Base-by-base conservation (phyloP, 2,329 filamentous ascomycete genomes). In the Calycina marina region DNA sequence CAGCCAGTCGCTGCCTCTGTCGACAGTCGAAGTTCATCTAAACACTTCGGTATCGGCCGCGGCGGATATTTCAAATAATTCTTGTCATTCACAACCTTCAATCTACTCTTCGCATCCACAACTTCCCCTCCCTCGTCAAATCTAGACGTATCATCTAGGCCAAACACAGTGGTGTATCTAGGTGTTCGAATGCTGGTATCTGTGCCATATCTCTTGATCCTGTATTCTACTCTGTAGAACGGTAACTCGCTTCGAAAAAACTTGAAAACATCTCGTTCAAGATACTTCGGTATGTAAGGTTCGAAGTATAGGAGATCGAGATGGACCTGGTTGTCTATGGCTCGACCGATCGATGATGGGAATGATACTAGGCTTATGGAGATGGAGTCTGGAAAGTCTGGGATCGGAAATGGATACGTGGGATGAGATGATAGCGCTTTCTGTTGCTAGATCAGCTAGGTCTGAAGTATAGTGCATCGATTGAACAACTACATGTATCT, bases 251-350 rank as follows among this genome's bases (percentile, higher is more conserved):
- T 55, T 1, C 81, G 69, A 2, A 88, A 62, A 47, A 84, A 84
- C 10, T 71, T 57, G 53, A 86, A 88, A 0, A 84, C 54, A 4
- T 69, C 59, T 3, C 62, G 61, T 13, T 70, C 61, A 8, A 70
- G 59, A 9, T 63, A 53, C 2, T 60, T 56, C 0, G 75, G 67
- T 4, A 86, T 63, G 41, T 79, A 86, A 0, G 80, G 79, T 45
- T 82, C 66, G 50, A 77, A 86, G 54, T 82, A 82, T 6, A 86
- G 55, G 0, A 88, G 61, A 49, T 86, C 77, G 0, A 86, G 63
- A 40, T 85, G 68, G 0, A 70, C 67, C 45, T 79, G 72, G 46
- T 83, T 63, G 43, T 72, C 71, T 42, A 85, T 76, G 3, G 51
- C 45, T 28, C 57, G 62, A 1, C 64, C 68, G 38, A 68, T 59